Evolutionary conservation across 768 basidiomycete genomes (phyloP), one percentile per base, ranked within the genome.

Genomic region (Boletus rufocinnamomeus): DNA sequence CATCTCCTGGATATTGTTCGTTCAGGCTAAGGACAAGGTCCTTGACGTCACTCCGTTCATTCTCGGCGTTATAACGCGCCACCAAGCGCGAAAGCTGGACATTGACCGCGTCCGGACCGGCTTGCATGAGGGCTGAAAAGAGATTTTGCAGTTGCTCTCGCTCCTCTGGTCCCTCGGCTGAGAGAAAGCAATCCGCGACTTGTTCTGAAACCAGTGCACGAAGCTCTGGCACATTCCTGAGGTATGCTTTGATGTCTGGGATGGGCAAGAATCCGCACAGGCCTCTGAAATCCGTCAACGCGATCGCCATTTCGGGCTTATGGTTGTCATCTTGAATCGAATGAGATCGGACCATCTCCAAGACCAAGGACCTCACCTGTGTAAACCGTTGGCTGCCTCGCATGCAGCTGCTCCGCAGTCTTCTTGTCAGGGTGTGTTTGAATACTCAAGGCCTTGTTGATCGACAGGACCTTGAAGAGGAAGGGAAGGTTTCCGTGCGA

Each of bases 231-330:
- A 91, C 88, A 45, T 73, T 69, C 37, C 73, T 66, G 60, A 99
- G 81, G 75, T 84, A 82, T 19, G 76, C 71, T 19, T 87, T 85
- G 70, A 99, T 91, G 49, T 82, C 75, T 1, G 78, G 67, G 2
- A 94, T 83, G 6, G 96, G 96, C 19, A 89, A 83, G 77, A 98
- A 99, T 44, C 96, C 96, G 70, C 95, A 96, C 67, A 98, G 79
- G 2, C 91, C 97, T 40, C 79, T 79, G 79, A 98, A 98, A 16
- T 87, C 84, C 0, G 95, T 95, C 59, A 99, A 75, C 0, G 97
- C 97, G 38, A 99, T 81, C n/a, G 95, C 94, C 93, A 99, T 96
- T 72, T 99, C 97, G 3, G 97, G 97, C 74, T 99, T 99, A 67
- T 99, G 97, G 70, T 98, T 98, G 6, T 86, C 84, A 72, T 99